Conservation (phyloP, 2,329 filamentous ascomycete species). For the Cordyceps cateniannulata region DNA sequence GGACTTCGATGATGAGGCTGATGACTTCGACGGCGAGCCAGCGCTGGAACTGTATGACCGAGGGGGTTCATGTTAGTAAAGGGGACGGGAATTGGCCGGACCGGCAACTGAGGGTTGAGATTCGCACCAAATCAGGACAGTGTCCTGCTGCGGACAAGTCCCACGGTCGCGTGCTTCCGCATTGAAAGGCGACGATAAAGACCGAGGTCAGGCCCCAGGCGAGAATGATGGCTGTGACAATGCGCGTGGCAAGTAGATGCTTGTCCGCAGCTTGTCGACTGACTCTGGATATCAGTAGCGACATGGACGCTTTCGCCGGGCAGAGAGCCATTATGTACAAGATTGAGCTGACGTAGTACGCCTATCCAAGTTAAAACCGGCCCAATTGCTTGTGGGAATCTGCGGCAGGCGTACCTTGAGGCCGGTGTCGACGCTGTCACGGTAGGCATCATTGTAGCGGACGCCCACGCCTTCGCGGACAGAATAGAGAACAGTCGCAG, state of each 20-base stretch:
- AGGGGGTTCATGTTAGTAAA: background rate
- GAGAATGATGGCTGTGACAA: constrained; percentile 6
- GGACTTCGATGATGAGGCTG: constrained; percentile 14
- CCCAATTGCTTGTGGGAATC: no score
- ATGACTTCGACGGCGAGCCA: constrained; percentile 14
- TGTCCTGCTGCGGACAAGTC: background rate
- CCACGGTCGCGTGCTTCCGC: constrained; percentile 12
- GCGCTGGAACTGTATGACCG: constrained; percentile 14
- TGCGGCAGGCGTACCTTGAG: constrained; percentile 11
- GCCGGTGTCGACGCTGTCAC: background rate
- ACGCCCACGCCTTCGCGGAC: constrained; percentile 14
- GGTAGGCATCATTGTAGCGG: constrained; percentile 1
- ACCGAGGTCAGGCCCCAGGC: constrained; percentile 11
- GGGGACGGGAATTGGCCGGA: background rate
- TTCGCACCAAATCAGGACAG: constrained; percentile 9
- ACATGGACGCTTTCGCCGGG: constrained; percentile 16
- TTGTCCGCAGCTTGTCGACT: constrained; percentile 12
- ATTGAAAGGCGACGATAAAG: constrained; percentile 14
- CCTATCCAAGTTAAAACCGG: background rate
- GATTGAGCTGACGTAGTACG: constrained; percentile 13
- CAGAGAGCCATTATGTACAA: constrained; percentile 16
- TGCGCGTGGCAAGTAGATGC: constrained; percentile 12
- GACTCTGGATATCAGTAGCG: constrained; percentile 15
- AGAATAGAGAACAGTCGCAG: constrained; percentile 6
- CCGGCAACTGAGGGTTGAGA: background rate